Evolutionary conservation across 495 filamentous ascomycete genomes (phyloP), one percentile per base, ranked within the genome.

Genomic region (Penicillium daleae): DNA sequence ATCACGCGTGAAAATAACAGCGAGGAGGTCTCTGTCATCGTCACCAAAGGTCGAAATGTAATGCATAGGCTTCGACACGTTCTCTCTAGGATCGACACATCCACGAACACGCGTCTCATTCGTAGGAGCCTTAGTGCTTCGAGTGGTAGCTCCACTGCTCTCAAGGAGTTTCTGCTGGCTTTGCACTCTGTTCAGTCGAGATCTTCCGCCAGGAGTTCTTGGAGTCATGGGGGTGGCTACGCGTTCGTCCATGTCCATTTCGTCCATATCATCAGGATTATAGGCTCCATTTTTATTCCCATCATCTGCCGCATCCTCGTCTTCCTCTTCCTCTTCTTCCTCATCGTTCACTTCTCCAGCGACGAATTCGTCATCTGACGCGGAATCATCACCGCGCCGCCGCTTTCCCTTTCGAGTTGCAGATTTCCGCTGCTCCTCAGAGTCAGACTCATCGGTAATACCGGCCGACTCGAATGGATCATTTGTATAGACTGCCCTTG

Each of bases 1-100:
- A 50, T 82, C 80, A 53, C 82, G 76, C 57, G 79, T 74, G 62
- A 78, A 76, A 13, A 84, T 31, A 17, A 81, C 61, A 19, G 79
- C 65, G 10, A 78, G 54, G 5, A 84, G 44, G 60, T 87, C 84
- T 37, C 81, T 74, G 12, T 78, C 68, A 57, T 80, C 83, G 4
- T 71, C 66, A 9, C 83, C 83, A 70, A 76, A 80, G 2, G 77
- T 75, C 32, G 76, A 56, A 21, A 32, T 66, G 40, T 73, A 71
- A 66, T 79, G 74, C 40, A 77, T 68, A 17, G 61, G 57, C 57
- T 82, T 82, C 0, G 73, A 76, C 17, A 76, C 71, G 60, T 82
- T 76, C 12, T 79, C 74, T 22, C 68, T 59, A 10, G 76, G 72
- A 26, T 78, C 77, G 32, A 71, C 62, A 13, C 71, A 72, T 2